Evolutionary conservation across 2,329 filamentous ascomycete genomes (phyloP).

Genomic region (Sporothrix curviconia): DNA sequence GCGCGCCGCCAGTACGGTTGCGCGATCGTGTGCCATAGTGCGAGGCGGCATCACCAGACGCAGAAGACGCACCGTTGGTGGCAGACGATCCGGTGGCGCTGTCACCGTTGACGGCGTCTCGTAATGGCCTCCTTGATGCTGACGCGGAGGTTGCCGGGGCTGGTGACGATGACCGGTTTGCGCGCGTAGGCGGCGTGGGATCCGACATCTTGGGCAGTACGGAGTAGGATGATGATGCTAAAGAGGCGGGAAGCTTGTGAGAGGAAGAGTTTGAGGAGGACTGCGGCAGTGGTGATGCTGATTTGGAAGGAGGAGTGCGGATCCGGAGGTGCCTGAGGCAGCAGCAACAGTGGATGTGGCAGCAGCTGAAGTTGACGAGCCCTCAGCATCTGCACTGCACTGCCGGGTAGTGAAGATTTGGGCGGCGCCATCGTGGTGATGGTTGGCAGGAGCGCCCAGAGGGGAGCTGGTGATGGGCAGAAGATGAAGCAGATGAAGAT

Average conservation of each 20-base stretch:
- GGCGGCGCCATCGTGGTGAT: conserved; percentile 16
- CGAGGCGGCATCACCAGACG: conserved; percentile 6
- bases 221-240: conserved; percentile 23
- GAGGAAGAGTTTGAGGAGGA: conserved; percentile 10
- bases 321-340: conserved; percentile 8
- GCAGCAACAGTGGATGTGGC: not conserved
- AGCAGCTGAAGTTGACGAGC: not conserved
- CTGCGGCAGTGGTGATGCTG: conserved; percentile 7
- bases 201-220: conserved; percentile 29
- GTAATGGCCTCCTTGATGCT: conserved; percentile 35
- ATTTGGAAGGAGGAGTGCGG: conserved; percentile 4
- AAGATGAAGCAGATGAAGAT: not conserved
- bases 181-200: conserved; percentile 14
- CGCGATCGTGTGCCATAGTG: conserved; percentile 91
- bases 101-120: conserved; percentile 39
- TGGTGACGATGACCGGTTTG: conserved; percentile 8
- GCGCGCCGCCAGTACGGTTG: conserved; percentile 71
- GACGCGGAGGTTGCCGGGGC: not conserved
- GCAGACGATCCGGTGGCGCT: not conserved
- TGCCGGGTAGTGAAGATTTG: conserved; percentile 12
- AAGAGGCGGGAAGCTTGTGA: conserved; percentile 24
- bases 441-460: conserved; percentile 9
- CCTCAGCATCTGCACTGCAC: conserved; percentile 6
- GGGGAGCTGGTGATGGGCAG: not conserved
- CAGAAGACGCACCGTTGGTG: not conserved